Base-by-base conservation (phyloP, 345 rosid genomes). In the Ceriops zippeliana region DNA sequence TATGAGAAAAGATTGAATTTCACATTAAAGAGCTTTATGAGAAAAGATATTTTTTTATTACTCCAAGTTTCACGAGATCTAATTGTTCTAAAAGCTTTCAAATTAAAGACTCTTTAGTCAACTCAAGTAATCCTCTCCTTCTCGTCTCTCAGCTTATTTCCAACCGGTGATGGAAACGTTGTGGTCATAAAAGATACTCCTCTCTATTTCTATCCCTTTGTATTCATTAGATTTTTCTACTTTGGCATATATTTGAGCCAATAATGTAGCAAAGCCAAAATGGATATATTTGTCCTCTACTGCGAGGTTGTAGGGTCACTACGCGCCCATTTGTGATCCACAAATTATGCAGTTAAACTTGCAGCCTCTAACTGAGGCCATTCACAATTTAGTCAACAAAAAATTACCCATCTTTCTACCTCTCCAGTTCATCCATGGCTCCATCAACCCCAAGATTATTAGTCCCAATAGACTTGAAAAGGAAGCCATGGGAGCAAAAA, bases 381-480 rank as follows among this genome's bases (percentile, higher is more conserved):
- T 13, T 42, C 17, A 1, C 19, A 42, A 42, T 42, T 2, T 42
- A 42, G 49, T 42, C 49, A 52, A 70, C 37, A 53, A 62, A 38
- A 65, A 7, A 64, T 6, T 37, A 22, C 5, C 52, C 31, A 9
- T 28, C 37, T 27, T 66, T 52, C 65, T 35, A 52, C 31, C 27
- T 53, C 34, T 61, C 70, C 32, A 15, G 5, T 54, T 49, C 47
- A 53, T 70, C 54, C 17, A 90, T 90, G 89, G 89, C 87, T 73
- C 90, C 88, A 19, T 65, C 81, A 54, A 83, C 84, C 58, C 81
- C 89, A 63, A 85, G 83, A 81, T 42, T 74, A 49, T 88, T 84
- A 15, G 75, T 89, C 64, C 82, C 88, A 49, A 70, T 89, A 66
- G 96, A 90, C 71, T 24, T 87, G 79, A 84, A 80, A 78, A 87